Base-by-base conservation (phyloP, 208 protist species). In the Leishmania tropica region DNA sequence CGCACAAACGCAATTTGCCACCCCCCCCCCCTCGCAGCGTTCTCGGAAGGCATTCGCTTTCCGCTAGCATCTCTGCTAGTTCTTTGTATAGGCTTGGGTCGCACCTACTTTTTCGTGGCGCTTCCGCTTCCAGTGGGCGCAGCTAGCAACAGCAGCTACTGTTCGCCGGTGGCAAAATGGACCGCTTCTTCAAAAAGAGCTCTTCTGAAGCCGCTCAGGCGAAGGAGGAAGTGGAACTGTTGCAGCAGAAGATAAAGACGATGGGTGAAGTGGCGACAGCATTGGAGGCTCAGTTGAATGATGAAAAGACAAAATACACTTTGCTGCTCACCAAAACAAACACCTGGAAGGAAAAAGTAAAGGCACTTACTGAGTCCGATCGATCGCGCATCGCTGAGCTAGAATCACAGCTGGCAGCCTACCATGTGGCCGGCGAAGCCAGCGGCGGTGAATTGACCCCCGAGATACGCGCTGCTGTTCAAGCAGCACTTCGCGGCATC, bases 331-430 rank as follows among this genome's bases (percentile, higher is more conserved):
- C 87, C 65, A 95, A 89, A 51, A 81, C 92, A n/a, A 72, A 76
- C 7, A 65, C 64, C 58, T 97, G 92, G 94, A 94, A 94, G 76
- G 87, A 90, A 35, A 91, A 90, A 76, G 88, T 97, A 4, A 89
- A 92, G 70, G 75, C 71, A 0, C 75, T 88, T 0, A 90, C 85
- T 17, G 78, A 88, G 24, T 81, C 86, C 0, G 92, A 96, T 76
- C 83, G 89, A 21, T 56, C 68, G 15, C 73, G 76, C n/a, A 93
- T 96, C 64, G 76, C 78, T 28, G 73, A 79, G 68, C 77, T 94
- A 24, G 84, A 89, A 40, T 65, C 58, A 28, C 78, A 91, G 51
- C 76, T 89, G 31, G 53, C 21, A 0, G 83, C 81, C 35, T 82
- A 83, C 24, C 70, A 83, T 31, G 81, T 75, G 19, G 81, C 75